These are phyloP conservation scores for Papiliotrema fonsecae DNA, from an alignment of 1,284 basidiomycete species.

Conservation along the genomic window DNA sequence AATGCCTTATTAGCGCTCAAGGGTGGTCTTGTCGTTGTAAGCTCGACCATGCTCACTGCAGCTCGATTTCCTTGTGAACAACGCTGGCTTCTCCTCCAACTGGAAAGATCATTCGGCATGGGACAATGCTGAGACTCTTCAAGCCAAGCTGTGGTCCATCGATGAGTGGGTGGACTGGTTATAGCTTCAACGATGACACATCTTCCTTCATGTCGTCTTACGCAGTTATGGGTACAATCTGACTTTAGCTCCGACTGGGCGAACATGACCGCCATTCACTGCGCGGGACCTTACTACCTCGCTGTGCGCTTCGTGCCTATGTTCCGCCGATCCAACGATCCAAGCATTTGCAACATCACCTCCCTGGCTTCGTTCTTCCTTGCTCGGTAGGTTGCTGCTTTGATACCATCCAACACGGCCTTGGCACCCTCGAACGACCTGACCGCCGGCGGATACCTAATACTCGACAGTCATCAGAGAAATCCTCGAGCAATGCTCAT, in stretches of 20 bases:
- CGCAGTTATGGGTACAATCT: not conserved
- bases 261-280: slow-evolving; percentile 32
- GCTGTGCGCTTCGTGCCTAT: slow-evolving; percentile 28
- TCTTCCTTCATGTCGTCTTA: not conserved
- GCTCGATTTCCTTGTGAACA: slow-evolving; percentile 34
- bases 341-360: slow-evolving; percentile 28
- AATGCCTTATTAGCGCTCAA: too few relatives aligned
- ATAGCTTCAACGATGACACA: not conserved
- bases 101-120: slow-evolving; percentile 20
- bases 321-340: slow-evolving; percentile 25
- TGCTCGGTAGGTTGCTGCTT: slow-evolving; percentile 22
- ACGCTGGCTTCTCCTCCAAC: slow-evolving; percentile 25
- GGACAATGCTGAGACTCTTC: slow-evolving; percentile 14
- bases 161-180: slow-evolving; percentile 22
- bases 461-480: too few relatives aligned
- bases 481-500: not conserved
- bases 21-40: too few relatives aligned
- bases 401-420: too few relatives aligned
- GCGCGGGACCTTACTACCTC: slow-evolving; percentile 26
- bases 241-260: slow-evolving; percentile 22
- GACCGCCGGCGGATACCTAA: too few relatives aligned
- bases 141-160: slow-evolving; percentile 26
- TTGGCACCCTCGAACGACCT: too few relatives aligned
- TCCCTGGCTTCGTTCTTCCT: slow-evolving; percentile 26
- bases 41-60: too few relatives aligned